Evolutionary conservation across 805 yeast species (phyloP), one percentile per base, ranked within the genome.

Genomic region (Candida maesae): DNA sequence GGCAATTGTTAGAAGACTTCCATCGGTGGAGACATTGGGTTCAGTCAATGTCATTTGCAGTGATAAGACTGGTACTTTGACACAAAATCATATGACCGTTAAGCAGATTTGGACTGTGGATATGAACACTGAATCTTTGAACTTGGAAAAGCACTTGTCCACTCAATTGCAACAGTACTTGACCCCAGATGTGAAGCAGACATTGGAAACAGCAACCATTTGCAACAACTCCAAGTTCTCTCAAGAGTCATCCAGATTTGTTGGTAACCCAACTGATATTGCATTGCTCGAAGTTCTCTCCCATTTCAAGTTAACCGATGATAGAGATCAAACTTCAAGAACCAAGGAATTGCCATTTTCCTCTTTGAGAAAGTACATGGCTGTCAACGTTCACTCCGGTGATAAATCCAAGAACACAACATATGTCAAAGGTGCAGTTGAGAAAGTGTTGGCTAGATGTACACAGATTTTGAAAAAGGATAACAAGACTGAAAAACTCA

Each of bases 221-320:
- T 85, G 93, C 67, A 85, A 85, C 65, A 85, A 85, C 58, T 77
- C 89, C 12, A 73, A 76, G 46, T 84, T 66, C 50, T 82, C 90
- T 0, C 65, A 64, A 32, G 95, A 84, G 53, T 76, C 73, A 56
- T 84, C 77, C 44, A 80, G 76, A 56, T 83, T 66, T 56, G 76
- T 85, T 35, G 99, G 99, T 20, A 93, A 91, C 62, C 95, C 99
- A 29, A 88, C 96, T 12, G 99, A 93, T 65, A 79, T 90, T 52
- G 98, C 99, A 0, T 68, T 93, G 32, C 69, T 89, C 41, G 96
- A 87, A 61, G 76, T 79, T 25, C 67, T 89, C 42, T 67, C 77
- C 5, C 76, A 74, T 43, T 88, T 89, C 63, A 85, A 82, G 3
- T 57, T 87, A 36, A 78, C 76, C 6, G 98, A 93, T 60, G 56